phyloP scores from a whole-genome alignment of 1,284 basidiomycete species.

The Ceratobasidium sp. region DNA sequence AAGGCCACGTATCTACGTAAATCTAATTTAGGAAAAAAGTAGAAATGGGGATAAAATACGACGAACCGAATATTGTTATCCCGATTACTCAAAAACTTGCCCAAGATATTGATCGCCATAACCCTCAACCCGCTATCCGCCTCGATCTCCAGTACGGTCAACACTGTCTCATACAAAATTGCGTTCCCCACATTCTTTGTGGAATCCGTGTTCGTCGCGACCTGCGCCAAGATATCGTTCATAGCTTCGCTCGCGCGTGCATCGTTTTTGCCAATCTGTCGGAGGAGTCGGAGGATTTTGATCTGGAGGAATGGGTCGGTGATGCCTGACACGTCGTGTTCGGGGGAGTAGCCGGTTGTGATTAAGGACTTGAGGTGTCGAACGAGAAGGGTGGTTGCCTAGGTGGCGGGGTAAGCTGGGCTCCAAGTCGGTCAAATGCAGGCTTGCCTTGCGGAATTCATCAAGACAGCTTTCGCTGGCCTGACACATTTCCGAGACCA shows the following conservation, averaged over 20 bases:
- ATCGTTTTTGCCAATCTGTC: slow-evolving; percentile 87
- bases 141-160: slow-evolving; percentile 98
- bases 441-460: slow-evolving; percentile 83
- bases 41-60: slow-evolving; percentile 10
- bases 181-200: slow-evolving; percentile 99
- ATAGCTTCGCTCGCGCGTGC: slow-evolving; percentile 90
- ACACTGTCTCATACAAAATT: slow-evolving; percentile 96
- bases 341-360: slow-evolving; percentile 96
- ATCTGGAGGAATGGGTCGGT: slow-evolving; percentile 99
- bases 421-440: not conserved
- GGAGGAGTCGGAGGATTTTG: slow-evolving; percentile 92
- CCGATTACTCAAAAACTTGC: slow-evolving; percentile 96
- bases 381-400: slow-evolving; percentile 93
- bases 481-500: slow-evolving; percentile 94
- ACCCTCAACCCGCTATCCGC: slow-evolving; percentile 94
- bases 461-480: slow-evolving; percentile 75
- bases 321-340: slow-evolving; percentile 99
- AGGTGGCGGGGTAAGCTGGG: not conserved
- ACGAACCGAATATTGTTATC: slow-evolving; percentile 97
- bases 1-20: slow-evolving; percentile 88
- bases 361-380: slow-evolving; percentile 95
- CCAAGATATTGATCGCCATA: slow-evolving; percentile 99
- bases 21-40: slow-evolving; percentile 1
- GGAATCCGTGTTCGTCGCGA: slow-evolving; percentile 98
- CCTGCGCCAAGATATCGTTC: slow-evolving; percentile 99